Evolutionary conservation across 2,329 filamentous ascomycete species (phyloP).

Genomic region (Chaetomiaceae sp.): DNA sequence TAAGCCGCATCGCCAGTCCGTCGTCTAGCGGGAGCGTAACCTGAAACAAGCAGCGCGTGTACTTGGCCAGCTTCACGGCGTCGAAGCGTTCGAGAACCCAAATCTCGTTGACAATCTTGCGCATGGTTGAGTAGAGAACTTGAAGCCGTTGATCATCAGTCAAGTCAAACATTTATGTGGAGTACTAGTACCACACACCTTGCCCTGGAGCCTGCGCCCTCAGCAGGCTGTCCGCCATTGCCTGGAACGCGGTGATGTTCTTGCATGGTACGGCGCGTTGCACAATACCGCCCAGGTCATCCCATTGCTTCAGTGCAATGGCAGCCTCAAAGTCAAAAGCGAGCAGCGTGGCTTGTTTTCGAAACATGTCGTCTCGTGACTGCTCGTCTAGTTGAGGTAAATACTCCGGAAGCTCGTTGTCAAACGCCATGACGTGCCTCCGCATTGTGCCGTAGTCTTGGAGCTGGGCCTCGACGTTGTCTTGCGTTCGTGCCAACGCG

Average conservation of each 20-base stretch:
- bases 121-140: conserved; percentile 50
- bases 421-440: conserved; percentile 55
- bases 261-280: conserved; percentile 40
- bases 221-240: conserved; percentile 61
- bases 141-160: background rate
- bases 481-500: conserved; percentile 46
- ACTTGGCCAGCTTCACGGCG: conserved; percentile 59
- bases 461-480: conserved; percentile 44
- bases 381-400: conserved; percentile 36
- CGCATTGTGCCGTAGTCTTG: conserved; percentile 58
- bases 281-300: conserved; percentile 57
- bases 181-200: conserved; percentile 40
- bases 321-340: conserved; percentile 77
- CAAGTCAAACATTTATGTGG: too few species aligned
- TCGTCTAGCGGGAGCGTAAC: conserved; percentile 54
- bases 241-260: conserved; percentile 46
- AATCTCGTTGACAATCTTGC: conserved; percentile 64
- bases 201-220: conserved; percentile 45
- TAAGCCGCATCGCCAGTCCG: conserved; percentile 49
- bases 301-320: conserved; percentile 60
- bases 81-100: conserved; percentile 53
- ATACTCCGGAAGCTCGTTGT: conserved; percentile 37
- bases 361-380: conserved; percentile 45
- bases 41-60: conserved; percentile 72
- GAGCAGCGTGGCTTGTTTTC: conserved; percentile 60